These are phyloP conservation scores for Candida buenavistaensis DNA, from an alignment of 1,139 yeast genomes.

Conservation along the genomic window DNA sequence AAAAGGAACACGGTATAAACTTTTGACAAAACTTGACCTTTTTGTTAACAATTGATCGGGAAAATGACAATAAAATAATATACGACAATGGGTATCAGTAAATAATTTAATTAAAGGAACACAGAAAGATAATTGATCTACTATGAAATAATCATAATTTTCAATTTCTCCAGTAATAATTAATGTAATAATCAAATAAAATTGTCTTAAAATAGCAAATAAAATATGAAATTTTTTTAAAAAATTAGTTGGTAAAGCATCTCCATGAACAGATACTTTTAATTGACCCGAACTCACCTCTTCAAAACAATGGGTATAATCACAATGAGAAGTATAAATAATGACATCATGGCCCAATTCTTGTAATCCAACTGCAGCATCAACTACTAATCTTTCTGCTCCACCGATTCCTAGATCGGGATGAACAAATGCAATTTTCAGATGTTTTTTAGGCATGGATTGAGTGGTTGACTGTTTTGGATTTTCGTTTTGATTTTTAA, in stretches of 20 bases:
- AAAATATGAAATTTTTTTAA: constrained; percentile 70
- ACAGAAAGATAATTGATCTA: constrained; percentile 88
- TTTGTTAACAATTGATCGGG: constrained; percentile 84
- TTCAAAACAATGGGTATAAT: constrained; percentile 81
- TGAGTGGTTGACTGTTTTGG: not conserved
- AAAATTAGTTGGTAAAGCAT: constrained; percentile 72
- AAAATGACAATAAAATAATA: constrained; percentile 91
- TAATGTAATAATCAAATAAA: constrained; percentile 58
- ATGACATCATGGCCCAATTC: constrained; percentile 63
- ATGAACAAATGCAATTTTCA: constrained; percentile 76
- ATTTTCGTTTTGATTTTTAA: constrained; percentile 1
- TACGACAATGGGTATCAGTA: constrained; percentile 39
- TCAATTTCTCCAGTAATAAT: constrained; percentile 48
- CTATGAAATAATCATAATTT: constrained; percentile 68
- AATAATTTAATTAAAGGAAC: constrained; percentile 69
- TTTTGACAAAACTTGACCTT: constrained; percentile 55
- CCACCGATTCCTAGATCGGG: constrained; percentile 98
- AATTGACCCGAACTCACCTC: constrained; percentile 65
- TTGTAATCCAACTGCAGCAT: constrained; percentile 88
- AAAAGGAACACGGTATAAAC: constrained; percentile 75
- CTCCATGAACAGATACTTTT: constrained; percentile 75
- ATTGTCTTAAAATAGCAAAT: constrained; percentile 82
- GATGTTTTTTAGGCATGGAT: constrained; percentile 7
- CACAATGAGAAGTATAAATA: constrained; percentile 89
- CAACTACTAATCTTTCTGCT: constrained; percentile 93